Evolutionary conservation across 495 filamentous ascomycete species (phyloP), one percentile per base, ranked within the genome.

Genomic region (Glutinoglossum americanum): DNA sequence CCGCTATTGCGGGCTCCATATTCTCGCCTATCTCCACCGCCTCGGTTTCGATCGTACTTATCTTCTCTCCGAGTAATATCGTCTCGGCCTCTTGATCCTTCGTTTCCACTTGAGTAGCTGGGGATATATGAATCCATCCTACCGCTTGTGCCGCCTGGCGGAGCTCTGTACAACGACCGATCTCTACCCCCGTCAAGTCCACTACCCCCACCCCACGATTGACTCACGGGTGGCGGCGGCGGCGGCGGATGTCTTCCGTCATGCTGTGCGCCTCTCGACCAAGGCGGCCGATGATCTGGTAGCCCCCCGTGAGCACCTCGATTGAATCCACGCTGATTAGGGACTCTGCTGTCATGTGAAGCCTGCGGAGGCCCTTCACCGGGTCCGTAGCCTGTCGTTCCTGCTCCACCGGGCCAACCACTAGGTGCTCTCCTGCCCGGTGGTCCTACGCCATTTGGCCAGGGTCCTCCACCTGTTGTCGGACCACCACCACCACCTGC

Each of bases 111-210:
- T 10, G 59, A 41, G 28, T 60, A 60, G 28, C 32, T 56, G 9
- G 59, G 59, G 10, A 60, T 27, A 37, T 60, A 60, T 17, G 30
- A 35, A 49, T 60, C 59, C 35, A 39, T 55, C 21, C 57, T 47
- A 13, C 19, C 21, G 8, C 32, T 33, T 32, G 28, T 28, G 19
- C 28, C 19, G 15, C 23, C 30, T 23, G 23, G 5, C 17, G 39
- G 56, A 35, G n/a, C 56, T 56, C 56, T 58, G 55, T 37, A 27
- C 17, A 13, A 26, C 25, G 56, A 26, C 56, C 39, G 19, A 3
- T 47, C 37, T 15, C 39, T 27, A 11, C 25, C 28, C 25, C 49
- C 54, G 17, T 39, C 54, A 1, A 33, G 9, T 27, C n/a, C 32
- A 17, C 17, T 27, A 3, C 27, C n/a, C n/a, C n/a, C 23, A 19